phyloP scores from a whole-genome alignment of 108 stramenopile species.

The Nitzschia putrida region DNA sequence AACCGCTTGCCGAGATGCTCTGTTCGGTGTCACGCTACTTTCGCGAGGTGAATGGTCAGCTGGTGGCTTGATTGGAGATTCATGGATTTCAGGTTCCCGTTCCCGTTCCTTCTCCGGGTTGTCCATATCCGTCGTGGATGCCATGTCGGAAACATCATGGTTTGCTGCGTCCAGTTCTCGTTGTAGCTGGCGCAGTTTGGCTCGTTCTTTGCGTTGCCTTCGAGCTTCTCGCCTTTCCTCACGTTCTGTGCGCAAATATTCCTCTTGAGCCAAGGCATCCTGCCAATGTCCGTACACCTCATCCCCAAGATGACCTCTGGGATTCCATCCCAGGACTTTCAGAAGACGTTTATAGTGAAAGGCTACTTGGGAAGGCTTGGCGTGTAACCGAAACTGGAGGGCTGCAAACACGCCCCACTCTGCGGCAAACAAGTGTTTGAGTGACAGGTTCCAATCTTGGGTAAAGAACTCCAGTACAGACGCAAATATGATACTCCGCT shows the following conservation, averaged over 20 bases:
- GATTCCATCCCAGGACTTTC: slow-evolving; percentile 65
- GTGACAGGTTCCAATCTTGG: slow-evolving; percentile 78
- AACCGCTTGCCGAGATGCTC: too few relatives aligned
- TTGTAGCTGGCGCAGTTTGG: slow-evolving; percentile 56
- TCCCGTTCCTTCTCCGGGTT: neutral
- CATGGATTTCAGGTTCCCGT: too few relatives aligned
- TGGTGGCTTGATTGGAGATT: too few relatives aligned
- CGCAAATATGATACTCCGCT: slow-evolving; percentile 70
- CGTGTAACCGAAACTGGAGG: slow-evolving; percentile 75
- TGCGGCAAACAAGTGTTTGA: slow-evolving; percentile 77
- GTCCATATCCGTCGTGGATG: neutral
- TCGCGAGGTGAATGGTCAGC: too few relatives aligned
- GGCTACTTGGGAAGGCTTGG: slow-evolving; percentile 79
- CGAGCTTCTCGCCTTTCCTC: slow-evolving; percentile 52
- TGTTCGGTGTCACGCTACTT: too few relatives aligned
- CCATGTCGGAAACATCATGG: neutral
- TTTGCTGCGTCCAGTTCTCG: slow-evolving; percentile 42
- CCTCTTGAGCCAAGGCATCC: slow-evolving; percentile 63
- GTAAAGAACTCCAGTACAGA: slow-evolving; percentile 83
- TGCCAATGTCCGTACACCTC: slow-evolving; percentile 83
- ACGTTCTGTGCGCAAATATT: slow-evolving; percentile 36
- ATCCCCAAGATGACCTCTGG: slow-evolving; percentile 64
- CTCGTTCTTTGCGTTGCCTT: slow-evolving; percentile 56
- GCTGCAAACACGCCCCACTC: slow-evolving; percentile 89
- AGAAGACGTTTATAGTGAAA: slow-evolving; percentile 84